Conservation (phyloP, 768 basidiomycete genomes). For the Tephrocybe sp. region DNA sequence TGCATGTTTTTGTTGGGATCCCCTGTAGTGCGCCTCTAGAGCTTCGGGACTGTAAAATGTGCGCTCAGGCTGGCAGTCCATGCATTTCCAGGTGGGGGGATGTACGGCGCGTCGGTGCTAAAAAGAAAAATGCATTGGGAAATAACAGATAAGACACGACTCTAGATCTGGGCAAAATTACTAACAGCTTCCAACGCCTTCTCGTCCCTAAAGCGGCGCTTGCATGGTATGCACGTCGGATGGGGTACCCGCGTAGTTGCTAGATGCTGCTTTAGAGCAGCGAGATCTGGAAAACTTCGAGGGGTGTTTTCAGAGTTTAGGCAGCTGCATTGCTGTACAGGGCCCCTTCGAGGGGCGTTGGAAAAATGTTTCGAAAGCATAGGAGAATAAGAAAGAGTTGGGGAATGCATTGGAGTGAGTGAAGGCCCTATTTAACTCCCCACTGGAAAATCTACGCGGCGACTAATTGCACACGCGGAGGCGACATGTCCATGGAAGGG, state of each 20-base stretch:
- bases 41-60: slow-evolving; percentile 33
- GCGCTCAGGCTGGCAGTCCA: slow-evolving; percentile 31
- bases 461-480: no score
- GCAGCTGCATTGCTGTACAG: no score
- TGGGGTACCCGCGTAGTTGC: not conserved
- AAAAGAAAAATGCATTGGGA: not conserved
- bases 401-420: no score
- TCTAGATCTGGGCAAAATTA: no score
- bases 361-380: no score
- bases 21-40: slow-evolving; percentile 45
- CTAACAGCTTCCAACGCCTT: not conserved
- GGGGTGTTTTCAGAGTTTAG: not conserved
- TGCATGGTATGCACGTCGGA: not conserved
- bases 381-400: no score
- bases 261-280: not conserved
- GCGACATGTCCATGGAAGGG: no score
- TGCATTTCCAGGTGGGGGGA: slow-evolving; percentile 37
- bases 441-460: no score
- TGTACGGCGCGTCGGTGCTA: slow-evolving; percentile 40
- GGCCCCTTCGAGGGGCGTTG: not conserved
- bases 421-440: no score
- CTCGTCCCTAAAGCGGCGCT: not conserved
- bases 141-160: not conserved
- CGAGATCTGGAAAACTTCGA: not conserved
- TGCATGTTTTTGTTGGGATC: slow-evolving; percentile 38